These are phyloP conservation scores for Camellia oleifera DNA, from an alignment of 179 eudicot genomes.

Conservation along the genomic window DNA sequence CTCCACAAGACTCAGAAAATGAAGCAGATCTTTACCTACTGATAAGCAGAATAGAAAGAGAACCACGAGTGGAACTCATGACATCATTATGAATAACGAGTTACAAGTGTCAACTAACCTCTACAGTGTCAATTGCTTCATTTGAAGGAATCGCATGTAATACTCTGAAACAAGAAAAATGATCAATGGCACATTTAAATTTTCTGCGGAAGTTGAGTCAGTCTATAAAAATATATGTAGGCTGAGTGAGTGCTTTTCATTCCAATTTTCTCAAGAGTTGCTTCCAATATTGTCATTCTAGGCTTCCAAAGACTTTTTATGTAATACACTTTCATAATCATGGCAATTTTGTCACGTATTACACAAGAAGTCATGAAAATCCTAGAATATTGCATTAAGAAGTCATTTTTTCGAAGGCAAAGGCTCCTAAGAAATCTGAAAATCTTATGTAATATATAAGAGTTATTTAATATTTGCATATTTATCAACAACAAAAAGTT, in stretches of 20 bases:
- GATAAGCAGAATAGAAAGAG: neutral
- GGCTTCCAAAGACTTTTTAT: neutral
- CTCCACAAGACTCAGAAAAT: neutral
- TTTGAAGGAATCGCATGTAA: slow-evolving; percentile 90
- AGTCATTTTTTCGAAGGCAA: neutral
- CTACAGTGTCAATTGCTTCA: slow-evolving; percentile 98
- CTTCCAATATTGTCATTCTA: neutral
- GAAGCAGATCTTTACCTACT: neutral
- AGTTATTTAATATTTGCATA: no score
- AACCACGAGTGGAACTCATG: neutral
- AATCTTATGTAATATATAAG: no score
- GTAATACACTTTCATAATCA: neutral
- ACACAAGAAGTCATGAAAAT: neutral
- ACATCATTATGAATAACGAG: slow-evolving; percentile 3
- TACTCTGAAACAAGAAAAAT: slow-evolving; percentile 52
- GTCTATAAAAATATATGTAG: neutral
- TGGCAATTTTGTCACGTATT: neutral
- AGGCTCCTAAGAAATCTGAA: no score
- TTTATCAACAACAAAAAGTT: no score
- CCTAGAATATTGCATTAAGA: neutral
- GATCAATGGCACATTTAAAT: neutral
- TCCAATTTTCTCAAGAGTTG: neutral
- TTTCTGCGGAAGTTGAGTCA: neutral
- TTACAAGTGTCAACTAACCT: slow-evolving; percentile 48
- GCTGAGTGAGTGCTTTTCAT: neutral